Percentiles rank a stretch among this genome's conserved stretches.
These are phyloP conservation scores for Cystobasidium sp. DNA, from an alignment of 1,284 basidiomycete species.

Conservation along the genomic window DNA sequence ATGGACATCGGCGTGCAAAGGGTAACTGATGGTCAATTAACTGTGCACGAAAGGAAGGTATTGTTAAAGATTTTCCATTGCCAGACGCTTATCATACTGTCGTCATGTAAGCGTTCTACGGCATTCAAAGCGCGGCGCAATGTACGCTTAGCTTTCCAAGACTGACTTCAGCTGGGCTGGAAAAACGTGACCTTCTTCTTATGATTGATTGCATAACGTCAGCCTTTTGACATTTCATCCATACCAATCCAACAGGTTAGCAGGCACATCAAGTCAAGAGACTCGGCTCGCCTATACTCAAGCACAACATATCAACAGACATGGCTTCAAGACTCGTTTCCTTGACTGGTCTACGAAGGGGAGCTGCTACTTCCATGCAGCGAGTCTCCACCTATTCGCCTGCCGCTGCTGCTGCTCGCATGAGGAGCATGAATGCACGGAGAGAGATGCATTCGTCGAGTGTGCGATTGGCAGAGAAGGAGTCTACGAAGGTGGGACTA, in stretches of 20 bases:
- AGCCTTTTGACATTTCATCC: no score
- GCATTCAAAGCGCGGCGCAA: no score
- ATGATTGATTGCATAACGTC: neutral
- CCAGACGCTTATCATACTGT: neutral
- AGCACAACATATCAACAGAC: neutral
- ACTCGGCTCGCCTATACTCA: neutral
- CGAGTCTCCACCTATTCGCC: neutral
- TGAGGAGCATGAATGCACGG: neutral
- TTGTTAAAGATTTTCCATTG: neutral
- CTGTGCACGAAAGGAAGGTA: no score
- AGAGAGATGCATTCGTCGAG: neutral
- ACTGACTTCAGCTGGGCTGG: no score
- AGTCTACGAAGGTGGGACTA: no score
- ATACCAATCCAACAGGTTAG: neutral
- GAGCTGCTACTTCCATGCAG: constrained; percentile 2
- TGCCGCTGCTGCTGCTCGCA: neutral
- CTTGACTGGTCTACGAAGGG: neutral
- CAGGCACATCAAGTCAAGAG: neutral
- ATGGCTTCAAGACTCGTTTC: constrained; percentile 20
- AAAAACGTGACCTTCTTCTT: neutral
- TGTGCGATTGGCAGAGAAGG: no score
- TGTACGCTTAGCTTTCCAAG: no score
- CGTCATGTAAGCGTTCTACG: no score
- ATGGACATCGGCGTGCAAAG: no score
- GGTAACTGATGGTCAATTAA: no score